Evolutionary conservation across 192 early-diverging fungal species (phyloP), one percentile per base, ranked within the genome.

Genomic region (Coemansia sp.): DNA sequence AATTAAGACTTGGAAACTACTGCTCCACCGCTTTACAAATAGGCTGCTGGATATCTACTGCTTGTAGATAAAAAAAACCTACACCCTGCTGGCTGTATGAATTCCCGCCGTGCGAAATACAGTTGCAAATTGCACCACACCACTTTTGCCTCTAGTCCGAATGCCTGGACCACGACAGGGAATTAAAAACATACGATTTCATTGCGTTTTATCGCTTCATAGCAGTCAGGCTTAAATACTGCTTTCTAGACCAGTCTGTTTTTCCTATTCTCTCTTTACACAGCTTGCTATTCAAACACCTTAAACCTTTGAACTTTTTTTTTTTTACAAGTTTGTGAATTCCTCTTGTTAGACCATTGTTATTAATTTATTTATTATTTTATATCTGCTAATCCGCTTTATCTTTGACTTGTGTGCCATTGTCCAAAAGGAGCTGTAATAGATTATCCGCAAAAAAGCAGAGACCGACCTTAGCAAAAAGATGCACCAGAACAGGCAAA

Each of bases 361-460:
- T 52, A 39, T 43, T 51, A 34, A 18, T 32, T 58, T 67, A 69
- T 32, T 72, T 61, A 36, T 43, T 43, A 54, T 48, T 53, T 48
- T 43, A n/a, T 37, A 33, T 12, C 11, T 62, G 11, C 39, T 41
- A 41, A 9, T 41, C 11, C 11, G 34, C 52, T 51, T 54, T 5
- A 4, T 56, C 33, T 5, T 34, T 56, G 3, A 5, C 2, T 3
- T 56, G 12, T 34, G 22, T 33, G 11, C 11, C 34, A 1, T 56
- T 56, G 28, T 56, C 53, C 18, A 51, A 28, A 48, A 48, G 1
- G 3, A 4, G 4, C 45, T 1, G 36, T 79, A 28, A 28, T 28
- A 89, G 87, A 87, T 87, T 60, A 92, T 92, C 61, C 88, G 91
- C 54, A 90, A 90, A 78, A 92, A 90, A 78, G 86, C 90, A 59